Conservation (phyloP, 2,329 filamentous ascomycete genomes). For the Aschersonia sp. region DNA sequence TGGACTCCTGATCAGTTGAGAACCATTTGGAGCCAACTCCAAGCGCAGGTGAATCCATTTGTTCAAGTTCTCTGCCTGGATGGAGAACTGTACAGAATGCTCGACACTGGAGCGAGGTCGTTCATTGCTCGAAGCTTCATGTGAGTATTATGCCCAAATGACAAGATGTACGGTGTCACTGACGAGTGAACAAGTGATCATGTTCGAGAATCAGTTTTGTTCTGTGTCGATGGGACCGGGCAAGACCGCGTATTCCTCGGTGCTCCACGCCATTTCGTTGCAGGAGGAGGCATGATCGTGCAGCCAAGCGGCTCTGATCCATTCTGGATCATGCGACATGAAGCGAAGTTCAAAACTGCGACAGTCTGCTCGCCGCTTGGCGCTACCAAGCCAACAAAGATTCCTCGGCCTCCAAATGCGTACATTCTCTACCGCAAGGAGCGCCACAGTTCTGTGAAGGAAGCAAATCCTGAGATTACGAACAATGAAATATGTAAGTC, state of each 20-base stretch:
- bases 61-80: slow-evolving; percentile 7
- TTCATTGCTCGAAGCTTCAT: slow-evolving; percentile 12
- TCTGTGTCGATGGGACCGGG: slow-evolving; percentile 11
- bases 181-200: slow-evolving; percentile 1
- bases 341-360: slow-evolving; percentile 4
- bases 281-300: slow-evolving; percentile 9
- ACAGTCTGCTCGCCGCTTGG: slow-evolving; percentile 3
- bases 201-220: slow-evolving; percentile 11
- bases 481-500: slow-evolving; percentile 29
- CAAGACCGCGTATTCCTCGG: slow-evolving; percentile 13
- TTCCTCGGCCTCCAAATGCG: slow-evolving; percentile 25
- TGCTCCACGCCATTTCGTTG: slow-evolving; percentile 10
- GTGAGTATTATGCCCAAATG: slow-evolving; percentile 5
- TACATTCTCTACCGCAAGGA: slow-evolving; percentile 28
- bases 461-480: slow-evolving; percentile 17
- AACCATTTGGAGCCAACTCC: slow-evolving; percentile 7
- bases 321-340: slow-evolving; percentile 9
- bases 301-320: slow-evolving; percentile 6
- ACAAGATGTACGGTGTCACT: neutral
- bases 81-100: slow-evolving; percentile 6
- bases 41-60: slow-evolving; percentile 6
- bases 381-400: slow-evolving; percentile 8
- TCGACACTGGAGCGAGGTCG: slow-evolving; percentile 8
- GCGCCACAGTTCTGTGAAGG: slow-evolving; percentile 19
- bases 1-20: slow-evolving; percentile 5